Evolutionary conservation across 1,284 basidiomycete species (phyloP), one percentile per base, ranked within the genome.

Genomic region (Malassezia slooffiae): DNA sequence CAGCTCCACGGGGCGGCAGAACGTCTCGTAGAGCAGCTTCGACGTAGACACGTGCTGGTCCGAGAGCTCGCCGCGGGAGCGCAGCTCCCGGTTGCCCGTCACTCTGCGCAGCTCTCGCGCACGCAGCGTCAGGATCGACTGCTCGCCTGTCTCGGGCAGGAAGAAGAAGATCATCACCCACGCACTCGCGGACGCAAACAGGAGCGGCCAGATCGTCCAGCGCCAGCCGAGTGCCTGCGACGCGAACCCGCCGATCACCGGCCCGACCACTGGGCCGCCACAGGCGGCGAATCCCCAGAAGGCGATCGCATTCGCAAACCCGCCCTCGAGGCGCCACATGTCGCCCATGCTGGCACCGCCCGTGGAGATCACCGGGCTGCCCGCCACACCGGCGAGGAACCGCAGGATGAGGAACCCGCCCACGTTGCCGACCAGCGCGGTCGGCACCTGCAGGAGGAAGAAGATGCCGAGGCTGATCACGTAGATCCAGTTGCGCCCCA

Each of bases 351-450:
- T 52, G 1, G 64, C 66, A 7, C 66, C 66, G 5, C 60, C 66
- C 0, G 63, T 67, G 1, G 70, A 62, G 1, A 72, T 38, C 12
- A 67, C 62, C 1, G 70, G 70, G 6, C 55, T 56, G 6, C 70
- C 70, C 10, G 71, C 43, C 42, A 71, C 71, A 3, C 70, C 70
- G 31, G 65, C 61, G 11, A 72, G 29, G 57, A 72, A 72, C 16
- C 72, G 60, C 4, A 54, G 22, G n/a, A 41, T 28, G 38, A 60
- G 41, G 30, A 53, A 45, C 4, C 47, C 35, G 8, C 41, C 43
- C 12, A 34, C 38, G 19, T 44, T 45, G 22, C 40, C 20, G 5
- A 47, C 39, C 3, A 50, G 23, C 0, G 46, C 54, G 20, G 43
- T 47, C 6, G 45, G 45, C 15, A 58, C 33, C 5, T 49, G 43